phyloP scores from a whole-genome alignment of 2,329 filamentous ascomycete genomes.

The Ceratocystis eucalypticola region DNA sequence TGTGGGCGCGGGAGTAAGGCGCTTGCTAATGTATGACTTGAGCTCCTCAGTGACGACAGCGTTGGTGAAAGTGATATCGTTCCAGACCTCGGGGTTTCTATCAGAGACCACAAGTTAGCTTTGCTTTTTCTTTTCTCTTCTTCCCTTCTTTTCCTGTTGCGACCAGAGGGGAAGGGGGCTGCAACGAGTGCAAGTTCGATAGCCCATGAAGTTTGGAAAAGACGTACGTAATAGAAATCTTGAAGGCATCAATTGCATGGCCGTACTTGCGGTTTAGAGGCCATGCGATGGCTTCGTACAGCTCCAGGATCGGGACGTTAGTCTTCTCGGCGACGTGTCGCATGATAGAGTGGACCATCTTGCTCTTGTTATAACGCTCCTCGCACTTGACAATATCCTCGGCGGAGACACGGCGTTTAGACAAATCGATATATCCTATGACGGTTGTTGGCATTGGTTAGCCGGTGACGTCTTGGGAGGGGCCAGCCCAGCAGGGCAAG shows the following conservation, averaged over 20 bases:
- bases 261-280: constrained; percentile 96
- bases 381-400: constrained; percentile 98
- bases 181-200: neutral
- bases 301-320: constrained; percentile 77
- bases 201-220: neutral
- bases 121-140: neutral
- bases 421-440: constrained; percentile 83
- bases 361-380: constrained; percentile 99
- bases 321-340: constrained; percentile 97
- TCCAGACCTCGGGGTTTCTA: constrained; percentile 91
- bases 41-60: constrained; percentile 77
- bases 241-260: constrained; percentile 94
- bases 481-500: neutral
- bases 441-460: neutral
- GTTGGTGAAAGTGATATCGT: constrained; percentile 78
- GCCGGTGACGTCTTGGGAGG: neutral
- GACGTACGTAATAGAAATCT: constrained; percentile 87
- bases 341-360: constrained; percentile 98
- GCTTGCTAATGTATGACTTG: constrained; percentile 90
- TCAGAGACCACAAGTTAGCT: neutral
- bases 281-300: constrained; percentile 94
- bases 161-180: neutral
- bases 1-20: constrained; percentile 92
- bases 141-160: neutral
- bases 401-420: constrained; percentile 91